Percentiles rank a stretch among this genome's conserved stretches.
These are phyloP conservation scores for Kingdonia uniflora DNA, from an alignment of 164 flowering plant genomes.

Conservation along the genomic window DNA sequence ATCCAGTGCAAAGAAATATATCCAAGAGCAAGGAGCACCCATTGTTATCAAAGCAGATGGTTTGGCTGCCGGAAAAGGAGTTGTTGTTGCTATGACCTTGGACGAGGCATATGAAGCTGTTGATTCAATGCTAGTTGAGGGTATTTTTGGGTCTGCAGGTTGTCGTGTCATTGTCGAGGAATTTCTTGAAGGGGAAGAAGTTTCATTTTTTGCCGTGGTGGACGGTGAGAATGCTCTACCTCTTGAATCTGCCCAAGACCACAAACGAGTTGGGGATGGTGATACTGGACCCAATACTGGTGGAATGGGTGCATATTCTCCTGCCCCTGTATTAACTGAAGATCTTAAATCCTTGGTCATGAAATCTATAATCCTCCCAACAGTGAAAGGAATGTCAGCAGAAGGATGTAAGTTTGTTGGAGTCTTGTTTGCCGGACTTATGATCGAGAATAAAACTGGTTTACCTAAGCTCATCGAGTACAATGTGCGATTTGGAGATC, in stretches of 20 bases:
- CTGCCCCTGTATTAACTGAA: constrained; percentile 79
- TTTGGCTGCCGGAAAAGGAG: constrained; percentile 96
- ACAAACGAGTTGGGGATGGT: constrained; percentile 95
- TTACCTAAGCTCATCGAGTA: constrained; percentile 90
- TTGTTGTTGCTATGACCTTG: constrained; percentile 80
- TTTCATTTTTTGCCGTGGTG: constrained; percentile 94
- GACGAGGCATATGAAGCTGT: constrained; percentile 86
- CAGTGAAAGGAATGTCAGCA: constrained; percentile 86
- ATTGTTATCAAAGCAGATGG: constrained; percentile 96
- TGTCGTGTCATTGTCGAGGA: constrained; percentile 77
- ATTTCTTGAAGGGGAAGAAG: constrained; percentile 92
- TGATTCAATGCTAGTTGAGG: constrained; percentile 76
- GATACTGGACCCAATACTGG: constrained; percentile 98
- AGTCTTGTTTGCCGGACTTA: constrained; percentile 90
- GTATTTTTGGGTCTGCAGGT: constrained; percentile 80
- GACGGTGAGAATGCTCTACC: constrained; percentile 93
- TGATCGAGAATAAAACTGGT: constrained; percentile 92
- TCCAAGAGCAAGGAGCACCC: constrained; percentile 79
- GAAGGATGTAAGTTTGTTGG: constrained; percentile 96
- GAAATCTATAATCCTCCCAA: constrained; percentile 76
- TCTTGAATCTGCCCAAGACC: constrained; percentile 95
- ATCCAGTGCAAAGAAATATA: constrained; percentile 65
- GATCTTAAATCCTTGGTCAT: constrained; percentile 70
- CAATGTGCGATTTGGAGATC: constrained; percentile 97
- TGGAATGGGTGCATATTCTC: constrained; percentile 98